Evolutionary conservation across 805 yeast genomes (phyloP).

Genomic region (Candida fluviatilis): DNA sequence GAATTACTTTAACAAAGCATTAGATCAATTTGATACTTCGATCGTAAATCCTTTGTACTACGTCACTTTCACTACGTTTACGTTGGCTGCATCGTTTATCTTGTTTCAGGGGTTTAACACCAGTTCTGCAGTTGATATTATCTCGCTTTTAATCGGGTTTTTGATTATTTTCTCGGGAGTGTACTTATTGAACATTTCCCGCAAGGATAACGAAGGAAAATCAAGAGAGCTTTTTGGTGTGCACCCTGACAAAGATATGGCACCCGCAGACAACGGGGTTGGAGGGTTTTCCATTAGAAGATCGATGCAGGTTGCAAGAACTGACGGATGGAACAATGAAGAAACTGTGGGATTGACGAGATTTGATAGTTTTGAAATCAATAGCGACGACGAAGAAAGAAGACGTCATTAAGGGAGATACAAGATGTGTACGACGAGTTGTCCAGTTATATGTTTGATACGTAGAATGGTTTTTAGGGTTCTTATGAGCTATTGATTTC

Average conservation of each 20-base stretch:
- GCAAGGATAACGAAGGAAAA: constrained; percentile 55
- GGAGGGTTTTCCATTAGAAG: constrained; percentile 69
- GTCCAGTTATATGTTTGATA: no score
- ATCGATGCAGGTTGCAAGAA: constrained; percentile 63
- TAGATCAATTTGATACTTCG: constrained; percentile 89
- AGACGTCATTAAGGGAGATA: constrained; percentile 5
- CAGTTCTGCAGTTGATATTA: constrained; percentile 70
- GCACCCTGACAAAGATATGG: constrained; percentile 47
- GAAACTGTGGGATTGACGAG: constrained; percentile 54
- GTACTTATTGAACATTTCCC: constrained; percentile 71
- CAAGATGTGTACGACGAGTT: no score
- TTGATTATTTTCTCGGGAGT: constrained; percentile 86
- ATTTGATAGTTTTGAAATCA: constrained; percentile 56
- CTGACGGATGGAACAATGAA: constrained; percentile 30
- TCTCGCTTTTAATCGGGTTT: constrained; percentile 81
- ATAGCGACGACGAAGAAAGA: constrained; percentile 35
- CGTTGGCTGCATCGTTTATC: constrained; percentile 80
- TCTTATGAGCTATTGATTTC: no score
- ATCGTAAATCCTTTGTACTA: constrained; percentile 89
- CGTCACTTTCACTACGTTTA: constrained; percentile 87
- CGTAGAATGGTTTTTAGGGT: no score
- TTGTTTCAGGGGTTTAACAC: constrained; percentile 86
- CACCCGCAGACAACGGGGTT: constrained; percentile 79
- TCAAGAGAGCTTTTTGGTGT: constrained; percentile 56
- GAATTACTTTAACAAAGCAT: constrained; percentile 91